Evolutionary conservation across 2,329 filamentous ascomycete genomes (phyloP), one percentile per base, ranked within the genome.

Genomic region (Botrytis hyacinthi): DNA sequence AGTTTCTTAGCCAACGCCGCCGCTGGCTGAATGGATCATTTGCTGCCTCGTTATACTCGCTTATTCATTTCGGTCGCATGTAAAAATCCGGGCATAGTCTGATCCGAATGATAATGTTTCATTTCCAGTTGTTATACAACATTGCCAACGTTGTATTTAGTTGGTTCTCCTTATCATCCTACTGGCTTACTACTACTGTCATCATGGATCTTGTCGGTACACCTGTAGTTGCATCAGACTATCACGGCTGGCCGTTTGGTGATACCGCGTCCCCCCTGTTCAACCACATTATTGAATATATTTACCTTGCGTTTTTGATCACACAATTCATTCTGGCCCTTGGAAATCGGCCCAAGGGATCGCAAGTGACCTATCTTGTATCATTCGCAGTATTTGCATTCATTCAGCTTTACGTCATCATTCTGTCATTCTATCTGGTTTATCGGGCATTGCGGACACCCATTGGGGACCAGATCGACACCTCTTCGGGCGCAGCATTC

Each of bases 11-110:
- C 77, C 96, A 99, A 85, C 94, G 96, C 88, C 92, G 96, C 87
- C 92, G 96, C 87, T 99, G 96, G 96, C 87, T 99, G 79, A 99
- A 99, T 88, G 96, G 96, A 87, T 98, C 96, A 3, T 99, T 99
- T 81, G 96, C 96, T 72, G 96, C 96, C 83, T 94, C 93, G 83
- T 91, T 98, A 82, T 99, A 99, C 86, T 93, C 96, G 37, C 88
- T 98, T 77, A 97, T 99, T 92, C 96, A 99, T 83, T 99, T 99
- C 81, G 93, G 94, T 46, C n/a, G 37, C 62, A 97, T 98, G 92
- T 99, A 99, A 89, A 97, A 97, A 88, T 95, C 92, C 82, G 95
- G 95, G 62, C 96, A 99, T 87, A 98, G 98, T 88, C 88, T 98
- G 76, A 84, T 98, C 78, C 95, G 96, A 86, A 98, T 99, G 95